Base-by-base conservation (phyloP, 805 yeast genomes). In the Cyberlindnera veronae region DNA sequence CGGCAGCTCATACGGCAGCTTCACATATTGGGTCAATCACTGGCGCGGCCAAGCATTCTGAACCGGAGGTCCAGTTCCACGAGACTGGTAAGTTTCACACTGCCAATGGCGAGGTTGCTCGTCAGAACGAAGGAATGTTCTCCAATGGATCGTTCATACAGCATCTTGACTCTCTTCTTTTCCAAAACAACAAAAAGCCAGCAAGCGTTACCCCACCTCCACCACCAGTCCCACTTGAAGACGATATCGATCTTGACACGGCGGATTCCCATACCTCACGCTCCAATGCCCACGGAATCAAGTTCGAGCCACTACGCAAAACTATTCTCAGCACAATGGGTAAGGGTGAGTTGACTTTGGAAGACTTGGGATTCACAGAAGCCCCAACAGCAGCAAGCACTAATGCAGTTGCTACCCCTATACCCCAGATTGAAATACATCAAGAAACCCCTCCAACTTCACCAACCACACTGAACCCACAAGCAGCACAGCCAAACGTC, bases 251-350 rank as follows among this genome's bases (percentile, higher is more conserved):
- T 4, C 16, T 28, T 13, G 34, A 35, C 12, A 44, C 41, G 15
- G 40, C 36, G 20, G 32, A 15, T 3, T 32, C 42, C 4, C 30
- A 28, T 5, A 34, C 32, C 9, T 44, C 49, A 9, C 44, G 35
- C 32, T 37, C 49, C 1, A 29, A 26, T 19, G 49, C 50, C 2
- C 50, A 37, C 14, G 60, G 63, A 36, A 69, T 72, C 15, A 72
- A 65, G 51, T 64, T 68, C 55, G 63, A 67, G 45, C 63, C 74
- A 9, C 48, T 74, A 13, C 50, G 72, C 45, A 65, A 72, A 36
- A 66, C 76, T 4, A 75, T 79, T 0, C 54, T 77, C 12, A 65
- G 72, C 21, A 68, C 82, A 0, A 53, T 78, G 51, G 84, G 84
- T 4, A 63, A 64, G 33, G 84, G 84, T 3, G 72, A 74, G 41